Base-by-base conservation (phyloP, 768 basidiomycete species). In the Vararia minispora region DNA sequence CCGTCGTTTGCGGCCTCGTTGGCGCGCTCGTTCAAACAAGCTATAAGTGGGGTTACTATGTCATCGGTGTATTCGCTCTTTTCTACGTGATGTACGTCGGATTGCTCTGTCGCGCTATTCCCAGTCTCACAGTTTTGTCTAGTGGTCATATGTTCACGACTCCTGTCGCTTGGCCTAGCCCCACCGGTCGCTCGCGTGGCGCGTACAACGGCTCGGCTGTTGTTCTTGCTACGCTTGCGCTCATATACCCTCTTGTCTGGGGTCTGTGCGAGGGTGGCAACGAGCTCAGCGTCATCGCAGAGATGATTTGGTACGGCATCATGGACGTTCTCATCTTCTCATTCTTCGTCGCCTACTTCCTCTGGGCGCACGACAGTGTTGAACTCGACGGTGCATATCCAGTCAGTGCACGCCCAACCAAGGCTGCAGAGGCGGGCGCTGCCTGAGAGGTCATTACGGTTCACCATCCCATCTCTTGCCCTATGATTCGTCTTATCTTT, bases 161-260 rank as follows among this genome's bases (percentile, higher is more conserved):
- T 23, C 23, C 8, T 18, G 12, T 3, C 22, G 10, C 12, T 13
- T 50, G 50, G 51, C 41, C 40, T 24, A 40, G 37, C 20, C 55
- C 52, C 37, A 50, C 54, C 37, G 46, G 44, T 7, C 54, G 58
- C 26, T 53, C 58, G n/a, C 44, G 48, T 10, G 44, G 53, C 32
- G 50, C 47, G 14, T 66, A 58, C 50, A 36, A 53, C 3, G 28
- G 37, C 22, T 62, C 62, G 16, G 63, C 66, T 6, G 48, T 44
- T n/a, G 61, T 64, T 54, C 58, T 73, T 43, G 58, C 63, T n/a
- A 59, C 72, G 53, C 52, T 77, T 45, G 74, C 70, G 66, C 33
- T 69, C 37, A 44, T 74, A 22, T 77, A 78, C 55, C 71, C 76
- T 7, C 61, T 78, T 42, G 63, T 61, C 23, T 77, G 74, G 76